phyloP scores from a whole-genome alignment of 1,284 basidiomycete species.

The Cutaneotrichosporon sp. region DNA sequence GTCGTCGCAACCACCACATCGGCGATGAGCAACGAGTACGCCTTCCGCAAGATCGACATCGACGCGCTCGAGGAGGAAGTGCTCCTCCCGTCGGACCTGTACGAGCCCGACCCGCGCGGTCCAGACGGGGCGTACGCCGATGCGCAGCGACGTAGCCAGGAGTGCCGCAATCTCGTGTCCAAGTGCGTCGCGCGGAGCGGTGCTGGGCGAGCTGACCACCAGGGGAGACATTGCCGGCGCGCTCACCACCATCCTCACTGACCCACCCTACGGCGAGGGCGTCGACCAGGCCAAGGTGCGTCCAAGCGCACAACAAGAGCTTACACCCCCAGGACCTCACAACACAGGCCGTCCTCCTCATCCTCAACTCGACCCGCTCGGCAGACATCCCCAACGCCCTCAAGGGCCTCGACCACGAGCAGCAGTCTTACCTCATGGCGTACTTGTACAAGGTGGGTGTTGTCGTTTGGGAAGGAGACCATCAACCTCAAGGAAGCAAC shows the following conservation, averaged over 20 bases:
- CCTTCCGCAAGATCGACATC: constrained; percentile 87
- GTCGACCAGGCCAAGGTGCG: constrained; percentile 83
- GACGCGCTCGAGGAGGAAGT: constrained; percentile 85
- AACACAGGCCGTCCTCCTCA: constrained; percentile 77
- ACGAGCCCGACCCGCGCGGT: constrained; percentile 76
- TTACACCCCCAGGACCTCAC: constrained; percentile 61
- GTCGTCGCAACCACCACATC: not conserved
- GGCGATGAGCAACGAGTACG: constrained; percentile 58
- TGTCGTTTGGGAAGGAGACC: no score
- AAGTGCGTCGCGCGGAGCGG: constrained; percentile 55
- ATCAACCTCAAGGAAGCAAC: no score
- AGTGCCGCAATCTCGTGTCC: constrained; percentile 67
- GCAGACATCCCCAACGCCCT: constrained; percentile 77
- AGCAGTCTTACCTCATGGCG: constrained; percentile 94
- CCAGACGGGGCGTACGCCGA: constrained; percentile 68
- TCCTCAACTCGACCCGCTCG: constrained; percentile 90
- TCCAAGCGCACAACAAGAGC: constrained; percentile 1
- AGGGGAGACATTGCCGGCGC: constrained; percentile 72
- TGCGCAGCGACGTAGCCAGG: constrained; percentile 65
- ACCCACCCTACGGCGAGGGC: constrained; percentile 75
- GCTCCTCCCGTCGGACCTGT: constrained; percentile 76
- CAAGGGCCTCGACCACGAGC: constrained; percentile 66
- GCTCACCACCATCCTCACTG: constrained; percentile 63
- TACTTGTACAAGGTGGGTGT: constrained; percentile 77
- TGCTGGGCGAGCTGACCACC: constrained; percentile 3